Evolutionary conservation across 2,329 filamentous ascomycete genomes (phyloP).

Genomic region (Paecilomyces variotii): DNA sequence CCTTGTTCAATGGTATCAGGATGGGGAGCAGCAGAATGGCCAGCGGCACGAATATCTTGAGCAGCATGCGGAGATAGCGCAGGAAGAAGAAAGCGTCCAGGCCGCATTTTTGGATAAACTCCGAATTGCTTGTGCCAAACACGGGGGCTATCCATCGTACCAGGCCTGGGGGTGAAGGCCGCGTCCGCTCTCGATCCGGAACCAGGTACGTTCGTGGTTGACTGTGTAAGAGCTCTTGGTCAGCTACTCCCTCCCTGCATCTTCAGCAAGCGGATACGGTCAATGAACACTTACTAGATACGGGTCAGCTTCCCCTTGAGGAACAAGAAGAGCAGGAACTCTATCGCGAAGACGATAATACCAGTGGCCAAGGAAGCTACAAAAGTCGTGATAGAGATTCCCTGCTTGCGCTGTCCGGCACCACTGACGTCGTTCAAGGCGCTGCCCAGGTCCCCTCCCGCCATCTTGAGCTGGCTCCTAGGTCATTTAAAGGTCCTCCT

Average conservation of each 20-base stretch:
- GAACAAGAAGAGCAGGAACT: constrained; percentile 63
- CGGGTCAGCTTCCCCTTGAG: constrained; percentile 70
- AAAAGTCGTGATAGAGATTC: constrained; percentile 44
- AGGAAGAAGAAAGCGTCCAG: constrained; percentile 97
- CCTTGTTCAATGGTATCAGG: constrained; percentile 73
- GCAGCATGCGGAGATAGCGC: constrained; percentile 74
- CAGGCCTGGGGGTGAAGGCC: constrained; percentile 57
- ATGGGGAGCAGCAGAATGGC: constrained; percentile 72
- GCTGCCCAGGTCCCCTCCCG: constrained; percentile 20
- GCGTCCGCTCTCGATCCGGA: constrained; percentile 72
- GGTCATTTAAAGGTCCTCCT: neutral
- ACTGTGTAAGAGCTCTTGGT: constrained; percentile 33
- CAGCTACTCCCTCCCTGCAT: constrained; percentile 2
- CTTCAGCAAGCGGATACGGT: neutral
- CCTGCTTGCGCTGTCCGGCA: constrained; percentile 25
- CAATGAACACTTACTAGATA: constrained; percentile 60
- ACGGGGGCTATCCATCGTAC: constrained; percentile 47
- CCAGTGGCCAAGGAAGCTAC: constrained; percentile 57
- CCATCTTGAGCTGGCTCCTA: constrained; percentile 2
- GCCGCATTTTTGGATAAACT: constrained; percentile 90
- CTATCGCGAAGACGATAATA: constrained; percentile 53
- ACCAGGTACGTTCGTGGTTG: constrained; percentile 82
- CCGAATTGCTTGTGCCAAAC: constrained; percentile 65
- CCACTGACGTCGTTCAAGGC: constrained; percentile 29
- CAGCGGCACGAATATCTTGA: constrained; percentile 87